A percentile compares a stretch with the other conserved stretches of the same genome.
Evolutionary conservation across 1,284 basidiomycete genomes (phyloP).

Genomic region (Amylostereum areolatum): DNA sequence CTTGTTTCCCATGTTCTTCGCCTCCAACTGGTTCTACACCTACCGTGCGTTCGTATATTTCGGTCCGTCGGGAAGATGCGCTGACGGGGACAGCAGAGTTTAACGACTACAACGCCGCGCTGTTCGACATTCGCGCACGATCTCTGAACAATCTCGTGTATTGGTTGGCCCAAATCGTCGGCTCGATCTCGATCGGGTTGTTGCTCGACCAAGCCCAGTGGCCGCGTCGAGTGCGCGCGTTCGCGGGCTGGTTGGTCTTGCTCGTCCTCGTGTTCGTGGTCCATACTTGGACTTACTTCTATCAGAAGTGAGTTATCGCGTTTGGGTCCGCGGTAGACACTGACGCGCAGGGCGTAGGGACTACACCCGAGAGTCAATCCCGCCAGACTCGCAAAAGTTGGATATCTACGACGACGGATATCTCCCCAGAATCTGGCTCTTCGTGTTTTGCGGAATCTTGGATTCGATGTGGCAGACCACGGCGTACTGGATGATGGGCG

Average conservation of each 20-base stretch:
- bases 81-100: conserved; percentile 38
- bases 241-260: conserved; percentile 54
- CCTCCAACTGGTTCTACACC: conserved; percentile 75
- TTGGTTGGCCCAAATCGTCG: conserved; percentile 63
- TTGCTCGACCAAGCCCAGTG: conserved; percentile 53
- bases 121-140: conserved; percentile 64
- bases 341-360: conserved; percentile 27
- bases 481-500: conserved; percentile 51
- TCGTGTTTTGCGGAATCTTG: conserved; percentile 48
- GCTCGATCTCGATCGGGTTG: conserved; percentile 55
- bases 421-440: conserved; percentile 47
- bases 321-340: background rate
- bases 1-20: conserved; percentile 47
- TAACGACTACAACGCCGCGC: conserved; percentile 57
- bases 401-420: conserved; percentile 52
- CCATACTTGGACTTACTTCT: conserved; percentile 66
- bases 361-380: conserved; percentile 51
- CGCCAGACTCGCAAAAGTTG: conserved; percentile 32
- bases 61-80: background rate
- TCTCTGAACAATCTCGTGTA: conserved; percentile 65
- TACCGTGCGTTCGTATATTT: conserved; percentile 45
- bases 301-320: conserved; percentile 45
- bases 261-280: conserved; percentile 56
- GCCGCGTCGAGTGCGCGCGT: conserved; percentile 56
- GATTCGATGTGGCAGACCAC: conserved; percentile 60